Evolutionary conservation across 352 stramenopile genomes (phyloP), one percentile per base, ranked within the genome.

Genomic region (Pythium aquatile): DNA sequence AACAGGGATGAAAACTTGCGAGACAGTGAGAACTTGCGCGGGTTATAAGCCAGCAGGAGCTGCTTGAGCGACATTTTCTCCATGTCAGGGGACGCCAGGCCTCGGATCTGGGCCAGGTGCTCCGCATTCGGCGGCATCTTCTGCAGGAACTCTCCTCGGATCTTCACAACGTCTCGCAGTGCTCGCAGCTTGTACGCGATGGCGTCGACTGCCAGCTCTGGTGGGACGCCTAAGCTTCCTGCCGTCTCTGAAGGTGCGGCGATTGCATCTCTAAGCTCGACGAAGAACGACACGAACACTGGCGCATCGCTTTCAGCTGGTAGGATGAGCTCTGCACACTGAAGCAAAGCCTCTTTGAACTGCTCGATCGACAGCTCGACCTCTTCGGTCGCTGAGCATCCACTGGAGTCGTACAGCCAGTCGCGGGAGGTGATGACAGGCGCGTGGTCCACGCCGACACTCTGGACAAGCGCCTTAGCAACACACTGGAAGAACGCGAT

Each of bases 11-110:
- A 77, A 61, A 91, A 89, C 37, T 78, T 76, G 53, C 83, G 79
- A 11, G 80, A 84, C 49, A 91, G 77, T 30, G 79, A 73, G 24
- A 88, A 82, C 68, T 91, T 92, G 24, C 81, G 76, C 35, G 83
- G 81, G 64, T 88, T 92, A 66, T 88, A 90, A 70, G 69, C 69
- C 28, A 92, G 58, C 54, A 92, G 63, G 11, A 92, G 68, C 66
- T 92, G 79, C 56, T 90, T 92, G 59, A 92, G 79, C 33, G 83
- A 92, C 83, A 90, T 87, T 14, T 47, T 61, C 35, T 77, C 73
- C 24, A 74, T 70, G 48, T 92, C 69, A 4, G 81, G 81, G 33
- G 72, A 70, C 52, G 68, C 55, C 4, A 90, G 66, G 7, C 76
- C 79, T 13, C 70, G 69, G 24, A 92, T 78, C 44, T 60, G 65